These are phyloP conservation scores for Cryptococcus maquisensis DNA, from an alignment of 1,284 basidiomycete genomes.

Conservation along the genomic window DNA sequence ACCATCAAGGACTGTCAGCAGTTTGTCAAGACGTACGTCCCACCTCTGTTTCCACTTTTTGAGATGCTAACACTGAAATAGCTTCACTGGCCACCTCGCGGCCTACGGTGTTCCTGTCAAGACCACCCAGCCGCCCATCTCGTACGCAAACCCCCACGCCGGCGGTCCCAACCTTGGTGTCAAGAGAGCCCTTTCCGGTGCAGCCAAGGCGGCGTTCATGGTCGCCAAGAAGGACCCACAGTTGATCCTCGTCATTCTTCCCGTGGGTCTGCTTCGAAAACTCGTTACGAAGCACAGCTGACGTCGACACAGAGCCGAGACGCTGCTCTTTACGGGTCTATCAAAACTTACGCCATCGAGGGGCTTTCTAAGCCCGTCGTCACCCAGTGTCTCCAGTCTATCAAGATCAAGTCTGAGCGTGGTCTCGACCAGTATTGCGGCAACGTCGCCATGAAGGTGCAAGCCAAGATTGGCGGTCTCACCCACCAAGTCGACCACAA, in stretches of 20 bases:
- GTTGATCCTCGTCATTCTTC: slow-evolving; percentile 45
- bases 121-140: slow-evolving; percentile 29
- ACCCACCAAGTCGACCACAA: slow-evolving; percentile 40
- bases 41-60: not conserved
- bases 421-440: slow-evolving; percentile 49
- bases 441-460: slow-evolving; percentile 44
- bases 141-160: too few relatives aligned
- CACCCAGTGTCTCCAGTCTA: slow-evolving; percentile 45
- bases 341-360: slow-evolving; percentile 48
- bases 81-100: slow-evolving; percentile 3
- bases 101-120: slow-evolving; percentile 30
- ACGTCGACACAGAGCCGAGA: slow-evolving; percentile 18
- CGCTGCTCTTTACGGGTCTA: slow-evolving; percentile 47
- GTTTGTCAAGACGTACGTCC: not conserved
- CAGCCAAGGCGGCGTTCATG: slow-evolving; percentile 37
- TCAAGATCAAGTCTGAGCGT: slow-evolving; percentile 40
- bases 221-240: slow-evolving; percentile 37
- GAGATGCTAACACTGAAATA: too few relatives aligned
- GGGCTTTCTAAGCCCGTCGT: slow-evolving; percentile 36
- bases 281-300: not conserved
- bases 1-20: slow-evolving; percentile 8
- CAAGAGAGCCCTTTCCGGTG: slow-evolving; percentile 16
- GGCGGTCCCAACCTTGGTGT: slow-evolving; percentile 3
- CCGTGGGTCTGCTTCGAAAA: slow-evolving; percentile 22
- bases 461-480: slow-evolving; percentile 50